Conservation (phyloP, 108 stramenopile species). For the Cyclotella atomus region DNA sequence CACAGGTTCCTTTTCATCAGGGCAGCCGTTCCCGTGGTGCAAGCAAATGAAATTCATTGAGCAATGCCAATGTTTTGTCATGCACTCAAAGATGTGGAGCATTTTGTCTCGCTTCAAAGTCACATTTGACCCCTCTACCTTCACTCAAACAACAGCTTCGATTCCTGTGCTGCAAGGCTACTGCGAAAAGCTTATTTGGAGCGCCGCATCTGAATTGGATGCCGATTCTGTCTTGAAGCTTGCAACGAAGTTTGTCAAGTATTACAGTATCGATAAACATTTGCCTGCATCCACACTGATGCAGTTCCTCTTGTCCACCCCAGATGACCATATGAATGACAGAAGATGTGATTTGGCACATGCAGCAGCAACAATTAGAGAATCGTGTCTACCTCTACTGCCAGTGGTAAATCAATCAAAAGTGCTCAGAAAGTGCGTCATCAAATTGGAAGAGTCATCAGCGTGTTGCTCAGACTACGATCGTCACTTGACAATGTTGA, state of each 20-base stretch:
- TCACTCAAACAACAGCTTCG: slow-evolving; percentile 48
- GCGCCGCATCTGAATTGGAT: slow-evolving; percentile 24
- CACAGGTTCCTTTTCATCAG: slow-evolving; percentile 35
- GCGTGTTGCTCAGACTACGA: slow-evolving; percentile 61
- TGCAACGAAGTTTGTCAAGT: slow-evolving; percentile 33
- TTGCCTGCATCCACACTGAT: slow-evolving; percentile 31
- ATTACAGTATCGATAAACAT: slow-evolving; percentile 31
- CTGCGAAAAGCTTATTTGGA: slow-evolving; percentile 40
- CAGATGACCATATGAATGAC: slow-evolving; percentile 18
- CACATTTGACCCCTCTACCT: slow-evolving; percentile 65
- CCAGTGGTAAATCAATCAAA: slow-evolving; percentile 40
- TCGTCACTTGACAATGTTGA: slow-evolving; percentile 56
- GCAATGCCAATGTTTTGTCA: slow-evolving; percentile 68
- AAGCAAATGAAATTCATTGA: slow-evolving; percentile 68
- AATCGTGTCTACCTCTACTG: slow-evolving; percentile 35
- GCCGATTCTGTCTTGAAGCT: slow-evolving; percentile 24
- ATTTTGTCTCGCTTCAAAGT: slow-evolving; percentile 56
- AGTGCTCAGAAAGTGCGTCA: slow-evolving; percentile 55
- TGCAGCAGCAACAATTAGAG: slow-evolving; percentile 36
- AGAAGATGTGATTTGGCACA: slow-evolving; percentile 47
- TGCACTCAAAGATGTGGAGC: slow-evolving; percentile 76
- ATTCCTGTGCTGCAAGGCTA: slow-evolving; percentile 37
- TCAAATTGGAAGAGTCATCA: slow-evolving; percentile 48
- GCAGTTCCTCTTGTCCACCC: slow-evolving; percentile 43
- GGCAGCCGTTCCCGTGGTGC: slow-evolving; percentile 55